Evolutionary conservation across 345 rosid genomes (phyloP).

Genomic region (Brassica incana): DNA sequence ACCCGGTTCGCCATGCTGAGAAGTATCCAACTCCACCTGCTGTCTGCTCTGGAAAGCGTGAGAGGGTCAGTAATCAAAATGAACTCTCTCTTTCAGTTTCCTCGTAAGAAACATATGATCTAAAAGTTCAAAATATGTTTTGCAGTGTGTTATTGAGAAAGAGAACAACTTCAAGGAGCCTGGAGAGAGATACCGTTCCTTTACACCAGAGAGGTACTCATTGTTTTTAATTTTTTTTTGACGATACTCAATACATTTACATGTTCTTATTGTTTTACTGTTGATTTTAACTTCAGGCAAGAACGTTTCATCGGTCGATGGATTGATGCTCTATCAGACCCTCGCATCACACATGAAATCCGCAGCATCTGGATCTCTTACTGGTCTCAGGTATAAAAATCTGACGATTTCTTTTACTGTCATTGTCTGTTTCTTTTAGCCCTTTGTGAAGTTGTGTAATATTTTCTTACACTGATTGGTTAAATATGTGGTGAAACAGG

Average conservation of each 20-base stretch:
- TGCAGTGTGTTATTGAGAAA: constrained; percentile 69
- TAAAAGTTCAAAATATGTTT: neutral
- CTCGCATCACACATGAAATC: constrained; percentile 77
- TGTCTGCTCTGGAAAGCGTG: constrained; percentile 73
- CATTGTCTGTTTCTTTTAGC: neutral
- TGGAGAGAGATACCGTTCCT: constrained; percentile 87
- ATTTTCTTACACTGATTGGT: neutral
- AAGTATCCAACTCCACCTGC: constrained; percentile 64
- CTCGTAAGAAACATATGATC: neutral
- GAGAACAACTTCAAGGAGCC: constrained; percentile 95
- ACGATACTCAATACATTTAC: neutral
- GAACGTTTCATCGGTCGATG: constrained; percentile 71
- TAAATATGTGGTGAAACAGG: constrained; percentile 31
- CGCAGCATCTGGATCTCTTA: constrained; percentile 81
- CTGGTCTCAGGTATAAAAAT: constrained; percentile 64
- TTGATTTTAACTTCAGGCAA: constrained; percentile 53
- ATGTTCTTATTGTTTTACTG: neutral
- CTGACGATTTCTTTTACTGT: neutral
- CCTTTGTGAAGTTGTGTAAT: neutral
- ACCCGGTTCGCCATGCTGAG: constrained; percentile 88
- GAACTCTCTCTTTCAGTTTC: neutral
- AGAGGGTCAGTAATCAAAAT: constrained; percentile 55
- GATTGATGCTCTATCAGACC: constrained; percentile 73
- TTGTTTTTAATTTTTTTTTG: neutral
- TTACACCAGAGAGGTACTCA: constrained; percentile 68